These are phyloP conservation scores for Colletotrichum euphorbiae DNA, from an alignment of 2,329 filamentous ascomycete genomes.

Conservation along the genomic window DNA sequence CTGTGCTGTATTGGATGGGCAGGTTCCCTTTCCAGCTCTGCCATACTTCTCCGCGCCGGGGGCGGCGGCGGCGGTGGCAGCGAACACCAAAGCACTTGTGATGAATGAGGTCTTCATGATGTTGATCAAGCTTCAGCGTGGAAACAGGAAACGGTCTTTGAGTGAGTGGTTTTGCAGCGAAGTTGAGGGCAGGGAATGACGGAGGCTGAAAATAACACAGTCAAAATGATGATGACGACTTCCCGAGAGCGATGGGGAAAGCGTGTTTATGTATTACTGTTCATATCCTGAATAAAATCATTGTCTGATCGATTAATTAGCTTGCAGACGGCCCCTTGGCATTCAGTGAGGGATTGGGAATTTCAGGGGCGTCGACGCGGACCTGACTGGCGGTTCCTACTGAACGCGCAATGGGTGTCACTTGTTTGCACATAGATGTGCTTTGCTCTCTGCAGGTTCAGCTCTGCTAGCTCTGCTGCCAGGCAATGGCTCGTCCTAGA, in stretches of 20 bases:
- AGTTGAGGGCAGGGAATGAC: neutral
- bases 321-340: no score
- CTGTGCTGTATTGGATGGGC: constrained; percentile 31
- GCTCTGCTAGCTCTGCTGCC: no score
- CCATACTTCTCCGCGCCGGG: neutral
- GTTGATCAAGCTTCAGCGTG: neutral
- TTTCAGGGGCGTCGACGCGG: no score
- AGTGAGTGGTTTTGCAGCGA: neutral
- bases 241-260: no score
- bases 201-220: neutral
- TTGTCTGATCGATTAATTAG: no score
- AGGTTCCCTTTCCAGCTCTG: neutral
- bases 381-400: no score
- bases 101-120: constrained; percentile 27
- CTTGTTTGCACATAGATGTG: no score
- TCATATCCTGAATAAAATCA: no score
- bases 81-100: constrained; percentile 5
- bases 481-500: neutral
- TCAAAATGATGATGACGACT: no score
- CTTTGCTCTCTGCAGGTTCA: neutral
- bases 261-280: no score
- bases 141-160: neutral
- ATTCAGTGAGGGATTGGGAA: no score
- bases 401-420: no score
- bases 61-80: constrained; percentile 13